phyloP scores from a whole-genome alignment of 225 moss, liverwort and hornwort genomes.

The Pseudoscleropodium purum region DNA sequence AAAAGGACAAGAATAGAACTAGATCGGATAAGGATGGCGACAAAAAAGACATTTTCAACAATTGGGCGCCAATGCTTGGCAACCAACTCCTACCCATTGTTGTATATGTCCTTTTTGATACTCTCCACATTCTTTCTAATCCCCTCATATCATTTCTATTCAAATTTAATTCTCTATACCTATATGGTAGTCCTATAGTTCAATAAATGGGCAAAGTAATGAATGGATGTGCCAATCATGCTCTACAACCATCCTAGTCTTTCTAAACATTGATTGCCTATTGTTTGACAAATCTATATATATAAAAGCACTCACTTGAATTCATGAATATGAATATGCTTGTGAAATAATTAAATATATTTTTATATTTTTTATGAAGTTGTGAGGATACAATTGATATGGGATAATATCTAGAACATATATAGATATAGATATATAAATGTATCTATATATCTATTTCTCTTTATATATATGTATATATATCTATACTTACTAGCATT shows the following conservation, averaged over 20 bases:
- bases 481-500: no score
- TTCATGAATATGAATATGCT: no score
- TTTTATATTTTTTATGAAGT: no score
- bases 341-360: no score
- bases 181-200: rapidly evolving
- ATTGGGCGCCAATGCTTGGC: rapidly evolving
- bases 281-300: no score
- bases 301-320: no score
- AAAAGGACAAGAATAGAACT: neutral
- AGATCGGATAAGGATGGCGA: rapidly evolving
- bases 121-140: rapidly evolving
- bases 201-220: rapidly evolving
- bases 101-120: neutral
- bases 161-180: neutral
- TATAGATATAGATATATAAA: no score
- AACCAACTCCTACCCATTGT: rapidly evolving
- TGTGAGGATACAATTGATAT: no score
- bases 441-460: no score
- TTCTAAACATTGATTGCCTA: rapidly evolving
- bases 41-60: rapidly evolving
- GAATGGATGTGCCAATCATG: rapidly evolving
- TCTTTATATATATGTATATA: no score
- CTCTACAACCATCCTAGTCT: rapidly evolving
- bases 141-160: rapidly evolving
- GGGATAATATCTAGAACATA: no score